phyloP scores from a whole-genome alignment of 2,329 filamentous ascomycete species.

The Diaporthe sp. region DNA sequence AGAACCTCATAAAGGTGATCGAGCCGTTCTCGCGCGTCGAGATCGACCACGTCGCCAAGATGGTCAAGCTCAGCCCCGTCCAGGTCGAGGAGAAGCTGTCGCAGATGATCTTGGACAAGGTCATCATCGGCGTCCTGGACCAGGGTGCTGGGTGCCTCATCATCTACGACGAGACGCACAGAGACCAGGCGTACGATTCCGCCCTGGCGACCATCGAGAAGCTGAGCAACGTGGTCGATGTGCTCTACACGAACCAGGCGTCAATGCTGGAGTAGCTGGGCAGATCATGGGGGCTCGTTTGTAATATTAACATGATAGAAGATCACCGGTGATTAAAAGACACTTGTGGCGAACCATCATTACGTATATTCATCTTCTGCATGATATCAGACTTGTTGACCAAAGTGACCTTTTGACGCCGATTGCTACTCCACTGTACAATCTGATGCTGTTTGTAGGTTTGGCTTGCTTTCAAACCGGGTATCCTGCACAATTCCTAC shows the following conservation, averaged over 20 bases:
- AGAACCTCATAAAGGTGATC: conserved; percentile 99
- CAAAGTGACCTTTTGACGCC: conserved; percentile 36
- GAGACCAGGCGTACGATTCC: conserved; percentile 94
- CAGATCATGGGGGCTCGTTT: conserved; percentile 36
- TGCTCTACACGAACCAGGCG: conserved; percentile 97
- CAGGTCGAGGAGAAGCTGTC: conserved; percentile 98
- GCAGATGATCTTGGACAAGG: conserved; percentile 99
- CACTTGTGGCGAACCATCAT: conserved; percentile 15
- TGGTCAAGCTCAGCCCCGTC: conserved; percentile 95
- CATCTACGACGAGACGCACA: conserved; percentile 94
- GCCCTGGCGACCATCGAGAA: conserved; percentile 96
- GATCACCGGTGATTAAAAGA: conserved; percentile 38
- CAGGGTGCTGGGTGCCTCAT: conserved; percentile 98
- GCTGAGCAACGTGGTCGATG: conserved; percentile 96
- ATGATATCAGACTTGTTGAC: not conserved
- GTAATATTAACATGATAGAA: conserved; percentile 46
- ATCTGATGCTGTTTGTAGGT: conserved; percentile 35
- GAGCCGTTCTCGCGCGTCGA: conserved; percentile 98
- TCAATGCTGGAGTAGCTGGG: conserved; percentile 85
- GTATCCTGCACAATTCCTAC: conserved; percentile 37
- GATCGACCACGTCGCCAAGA: conserved; percentile 96
- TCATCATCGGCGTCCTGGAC: conserved; percentile 96
- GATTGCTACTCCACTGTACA: conserved; percentile 33
- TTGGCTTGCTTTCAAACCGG: conserved; percentile 38
- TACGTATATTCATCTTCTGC: conserved; percentile 29